Conservation (phyloP, 31 red algal species). For the Odonthalia washingtoniensis region DNA sequence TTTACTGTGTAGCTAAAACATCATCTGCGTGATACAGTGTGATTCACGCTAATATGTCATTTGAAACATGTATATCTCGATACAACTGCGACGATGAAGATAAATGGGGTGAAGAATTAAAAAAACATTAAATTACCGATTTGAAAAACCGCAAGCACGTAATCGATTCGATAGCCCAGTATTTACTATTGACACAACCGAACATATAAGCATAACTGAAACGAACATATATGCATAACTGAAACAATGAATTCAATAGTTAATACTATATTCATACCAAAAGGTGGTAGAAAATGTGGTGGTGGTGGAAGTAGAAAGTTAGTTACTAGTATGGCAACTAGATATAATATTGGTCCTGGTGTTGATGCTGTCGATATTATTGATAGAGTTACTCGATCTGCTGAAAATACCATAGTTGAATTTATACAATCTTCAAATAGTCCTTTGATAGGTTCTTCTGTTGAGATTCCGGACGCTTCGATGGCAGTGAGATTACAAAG, state of each 20-base stretch:
- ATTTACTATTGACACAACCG: slow-evolving; percentile 25
- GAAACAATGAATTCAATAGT: slow-evolving; percentile 34
- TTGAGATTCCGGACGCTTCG: slow-evolving; percentile 35
- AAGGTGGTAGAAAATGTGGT: not conserved
- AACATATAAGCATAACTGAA: slow-evolving; percentile 1
- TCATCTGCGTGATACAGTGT: slow-evolving; percentile 55
- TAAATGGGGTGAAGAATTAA: slow-evolving; percentile 40
- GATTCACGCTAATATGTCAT: slow-evolving; percentile 32
- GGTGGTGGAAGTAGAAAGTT: too few relatives aligned
- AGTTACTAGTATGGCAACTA: slow-evolving; percentile 62
- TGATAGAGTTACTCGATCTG: slow-evolving; percentile 49
- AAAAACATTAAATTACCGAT: slow-evolving; percentile 44
- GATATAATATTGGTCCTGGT: slow-evolving; percentile 27
- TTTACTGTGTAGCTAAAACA: slow-evolving; percentile 83
- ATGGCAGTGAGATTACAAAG: slow-evolving; percentile 41
- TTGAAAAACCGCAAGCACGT: slow-evolving; percentile 43
- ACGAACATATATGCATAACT: too few relatives aligned
- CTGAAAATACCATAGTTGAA: slow-evolving; percentile 40
- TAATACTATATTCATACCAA: not conserved
- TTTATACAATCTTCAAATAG: slow-evolving; percentile 29
- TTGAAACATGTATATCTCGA: slow-evolving; percentile 22
- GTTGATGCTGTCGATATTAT: slow-evolving; percentile 46
- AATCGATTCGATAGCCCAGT: slow-evolving; percentile 57
- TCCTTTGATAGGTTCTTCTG: slow-evolving; percentile 43
- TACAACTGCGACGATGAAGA: slow-evolving; percentile 53